A percentile compares a stretch with the other conserved stretches of the same genome.
Conservation (phyloP, 768 basidiomycete species). For the Trametes sanguinea region DNA sequence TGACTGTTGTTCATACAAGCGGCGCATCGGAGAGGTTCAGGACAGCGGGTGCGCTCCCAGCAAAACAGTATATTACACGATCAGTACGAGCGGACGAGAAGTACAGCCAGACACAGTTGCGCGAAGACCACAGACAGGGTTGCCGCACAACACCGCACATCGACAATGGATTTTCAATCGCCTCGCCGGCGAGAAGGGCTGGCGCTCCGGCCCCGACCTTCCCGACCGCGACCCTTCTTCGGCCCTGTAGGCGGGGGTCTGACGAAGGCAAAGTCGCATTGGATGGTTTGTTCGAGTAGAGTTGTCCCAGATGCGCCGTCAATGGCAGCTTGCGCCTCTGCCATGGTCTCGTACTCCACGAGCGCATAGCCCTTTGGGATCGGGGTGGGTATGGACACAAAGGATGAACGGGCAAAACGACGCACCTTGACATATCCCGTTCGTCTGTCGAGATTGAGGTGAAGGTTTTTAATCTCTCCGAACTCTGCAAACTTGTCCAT, state of each 20-base stretch:
- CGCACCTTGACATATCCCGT: constrained; percentile 98
- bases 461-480: constrained; percentile 97
- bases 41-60: not conserved
- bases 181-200: constrained; percentile 65
- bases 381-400: constrained; percentile 3
- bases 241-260: constrained; percentile 81
- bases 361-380: constrained; percentile 88
- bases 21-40: not conserved
- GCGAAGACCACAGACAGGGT: constrained; percentile 6
- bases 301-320: constrained; percentile 83
- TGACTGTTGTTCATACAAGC: not conserved
- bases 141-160: constrained; percentile 3
- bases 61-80: constrained; percentile 13
- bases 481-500: constrained; percentile 95
- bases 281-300: constrained; percentile 82
- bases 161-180: constrained; percentile 5
- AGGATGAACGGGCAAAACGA: not conserved
- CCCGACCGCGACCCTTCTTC: constrained; percentile 72
- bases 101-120: constrained; percentile 9
- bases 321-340: constrained; percentile 93
- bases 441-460: constrained; percentile 93
- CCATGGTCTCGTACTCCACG: constrained; percentile 95
- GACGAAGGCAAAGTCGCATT: constrained; percentile 93
- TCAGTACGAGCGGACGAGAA: not conserved
- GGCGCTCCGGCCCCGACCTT: constrained; percentile 69